These are phyloP conservation scores for Noccaea bulbosa DNA, from an alignment of 345 rosid species.

Conservation along the genomic window DNA sequence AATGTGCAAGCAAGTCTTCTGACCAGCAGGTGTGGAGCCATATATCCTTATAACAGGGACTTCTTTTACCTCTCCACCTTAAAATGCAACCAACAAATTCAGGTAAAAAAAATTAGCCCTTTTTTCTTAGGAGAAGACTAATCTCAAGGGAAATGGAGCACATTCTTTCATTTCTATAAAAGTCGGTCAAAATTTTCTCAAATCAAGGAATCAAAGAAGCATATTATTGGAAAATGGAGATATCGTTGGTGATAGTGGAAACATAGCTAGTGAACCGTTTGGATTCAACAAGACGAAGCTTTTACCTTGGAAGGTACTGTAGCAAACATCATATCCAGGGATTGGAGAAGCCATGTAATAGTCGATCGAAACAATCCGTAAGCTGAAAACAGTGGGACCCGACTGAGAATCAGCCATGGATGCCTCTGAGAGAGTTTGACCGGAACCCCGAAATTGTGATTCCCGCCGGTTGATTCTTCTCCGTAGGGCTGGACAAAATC, in stretches of 20 bases:
- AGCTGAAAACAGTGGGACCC: constrained; percentile 61
- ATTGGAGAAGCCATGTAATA: constrained; percentile 85
- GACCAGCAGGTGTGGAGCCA: constrained; percentile 93
- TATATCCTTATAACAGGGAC: constrained; percentile 86
- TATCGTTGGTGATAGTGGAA: neutral
- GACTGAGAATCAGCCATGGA: constrained; percentile 58
- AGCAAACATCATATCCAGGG: constrained; percentile 68
- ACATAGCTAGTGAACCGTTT: neutral
- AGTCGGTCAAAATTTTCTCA: neutral
- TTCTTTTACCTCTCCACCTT: constrained; percentile 82
- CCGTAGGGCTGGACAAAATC: no score
- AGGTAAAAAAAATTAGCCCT: neutral
- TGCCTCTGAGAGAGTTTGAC: constrained; percentile 15
- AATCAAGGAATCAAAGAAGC: neutral
- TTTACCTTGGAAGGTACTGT: constrained; percentile 85
- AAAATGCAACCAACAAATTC: constrained; percentile 11
- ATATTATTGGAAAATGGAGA: neutral
- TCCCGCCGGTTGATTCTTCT: neutral
- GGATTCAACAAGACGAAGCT: neutral
- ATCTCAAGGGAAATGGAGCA: neutral
- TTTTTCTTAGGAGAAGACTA: neutral
- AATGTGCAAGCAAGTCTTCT: constrained; percentile 92
- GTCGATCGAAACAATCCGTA: constrained; percentile 83
- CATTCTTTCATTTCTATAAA: neutral
- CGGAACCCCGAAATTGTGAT: neutral